A percentile compares a stretch with the other conserved stretches of the same genome.
Conservation (phyloP, 1,284 basidiomycete genomes). For the Rhodotorula sp. region DNA sequence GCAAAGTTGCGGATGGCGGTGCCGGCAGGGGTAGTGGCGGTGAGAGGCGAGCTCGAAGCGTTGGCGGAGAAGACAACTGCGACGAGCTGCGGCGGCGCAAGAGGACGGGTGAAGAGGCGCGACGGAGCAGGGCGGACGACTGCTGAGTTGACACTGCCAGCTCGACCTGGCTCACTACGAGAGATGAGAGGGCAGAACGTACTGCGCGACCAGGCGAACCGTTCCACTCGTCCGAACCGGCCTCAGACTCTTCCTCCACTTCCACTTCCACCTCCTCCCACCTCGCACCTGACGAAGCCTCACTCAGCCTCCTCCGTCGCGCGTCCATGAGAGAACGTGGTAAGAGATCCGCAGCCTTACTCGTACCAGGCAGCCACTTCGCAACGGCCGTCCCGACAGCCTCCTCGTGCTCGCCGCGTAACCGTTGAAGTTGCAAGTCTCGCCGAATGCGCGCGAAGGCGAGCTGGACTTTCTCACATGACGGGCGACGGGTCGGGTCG, state of each 20-base stretch:
- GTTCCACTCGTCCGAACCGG: too few species aligned
- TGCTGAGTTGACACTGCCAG: too few species aligned
- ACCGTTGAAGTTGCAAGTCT: slow-evolving; percentile 1
- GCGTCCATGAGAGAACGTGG: neutral
- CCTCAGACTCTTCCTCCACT: neutral
- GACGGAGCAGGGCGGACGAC: too few species aligned
- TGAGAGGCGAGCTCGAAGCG: too few species aligned
- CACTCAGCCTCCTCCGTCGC: neutral
- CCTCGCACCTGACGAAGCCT: neutral
- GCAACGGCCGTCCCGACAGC: neutral
- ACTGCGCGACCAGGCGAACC: too few species aligned
- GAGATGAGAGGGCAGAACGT: too few species aligned
- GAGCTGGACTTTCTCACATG: slow-evolving; percentile 29
- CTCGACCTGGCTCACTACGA: too few species aligned
- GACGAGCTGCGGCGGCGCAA: too few species aligned
- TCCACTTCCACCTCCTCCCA: neutral
- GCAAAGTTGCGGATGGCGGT: too few species aligned
- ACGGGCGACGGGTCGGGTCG: slow-evolving; percentile 28
- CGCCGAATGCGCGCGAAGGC: slow-evolving; percentile 1
- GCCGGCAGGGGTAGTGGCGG: too few species aligned
- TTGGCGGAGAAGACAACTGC: too few species aligned
- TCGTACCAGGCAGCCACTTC: neutral
- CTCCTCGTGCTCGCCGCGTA: neutral
- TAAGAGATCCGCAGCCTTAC: neutral
- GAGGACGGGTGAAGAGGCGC: too few species aligned